Evolutionary conservation across 2,329 filamentous ascomycete genomes (phyloP), one percentile per base, ranked within the genome.

Genomic region (Fusarium illudens): DNA sequence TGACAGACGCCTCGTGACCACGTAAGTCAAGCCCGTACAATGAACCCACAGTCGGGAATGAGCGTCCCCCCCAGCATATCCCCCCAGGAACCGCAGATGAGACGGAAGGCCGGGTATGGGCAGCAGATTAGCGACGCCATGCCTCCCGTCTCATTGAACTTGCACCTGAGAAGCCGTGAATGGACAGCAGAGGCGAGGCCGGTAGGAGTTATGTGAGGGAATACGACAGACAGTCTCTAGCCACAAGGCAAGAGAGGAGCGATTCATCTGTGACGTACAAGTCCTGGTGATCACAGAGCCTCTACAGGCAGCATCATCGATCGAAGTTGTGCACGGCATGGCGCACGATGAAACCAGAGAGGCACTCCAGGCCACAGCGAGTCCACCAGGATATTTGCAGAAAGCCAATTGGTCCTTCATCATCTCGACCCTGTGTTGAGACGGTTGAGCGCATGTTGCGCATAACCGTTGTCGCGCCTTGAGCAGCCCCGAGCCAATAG

Each of bases 391-490:
- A 78, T 74, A 76, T 75, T 71, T 75, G 70, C 66, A 74, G 71
- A 70, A 63, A 68, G 72, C 71, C 77, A 72, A 83, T 83, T 82
- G 81, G 81, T 75, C 76, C 76, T 79, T 77, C 73, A 75, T 77
- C 75, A 82, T 79, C 78, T 80, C 79, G 80, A 79, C 76, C 78
- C 76, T 79, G 79, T 75, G 76, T 79, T 74, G 76, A 80, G 77
- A 79, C 81, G 82, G 81, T 81, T 80, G 79, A 82, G 81, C 79
- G 81, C 83, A 84, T 84, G 82, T 81, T 83, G 81, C 80, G 82
- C 83, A 84, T 84, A 82, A 81, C 82, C 79, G 82, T 83, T 81
- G 81, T 80, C 75, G 77, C 80, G 76, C 71, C 75, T 76, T 77
- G 73, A 71, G 74, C 75, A 59, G 64, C 60, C 64, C 70, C 64